These are phyloP conservation scores for Xylariaceae sp. DNA, from an alignment of 2,329 filamentous ascomycete species.

Conservation along the genomic window DNA sequence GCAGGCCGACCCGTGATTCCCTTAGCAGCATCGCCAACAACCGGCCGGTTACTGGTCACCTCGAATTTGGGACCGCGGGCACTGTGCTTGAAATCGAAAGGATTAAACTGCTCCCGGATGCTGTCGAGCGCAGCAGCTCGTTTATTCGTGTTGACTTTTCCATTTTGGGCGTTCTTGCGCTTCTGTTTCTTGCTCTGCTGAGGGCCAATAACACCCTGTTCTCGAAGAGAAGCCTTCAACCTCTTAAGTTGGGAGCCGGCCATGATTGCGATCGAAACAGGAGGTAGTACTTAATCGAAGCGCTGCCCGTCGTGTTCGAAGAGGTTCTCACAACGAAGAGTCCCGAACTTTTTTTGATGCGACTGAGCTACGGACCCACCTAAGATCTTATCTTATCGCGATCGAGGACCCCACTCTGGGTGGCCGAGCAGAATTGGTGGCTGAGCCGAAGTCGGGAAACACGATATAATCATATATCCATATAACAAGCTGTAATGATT, in stretches of 20 bases:
- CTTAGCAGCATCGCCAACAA: conserved; percentile 47
- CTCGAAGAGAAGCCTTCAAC: conserved; percentile 82
- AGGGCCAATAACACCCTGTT: conserved; percentile 84
- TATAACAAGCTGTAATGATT: not conserved
- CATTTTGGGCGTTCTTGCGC: conserved; percentile 64
- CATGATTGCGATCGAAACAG: conserved; percentile 50
- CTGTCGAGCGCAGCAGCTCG: conserved; percentile 72
- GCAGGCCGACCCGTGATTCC: conserved; percentile 70
- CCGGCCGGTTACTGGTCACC: conserved; percentile 63
- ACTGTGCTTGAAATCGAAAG: conserved; percentile 86
- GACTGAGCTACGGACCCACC: not conserved
- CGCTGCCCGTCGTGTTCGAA: conserved; percentile 7
- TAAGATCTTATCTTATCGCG: not conserved
- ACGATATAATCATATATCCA: not conserved
- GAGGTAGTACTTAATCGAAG: not conserved
- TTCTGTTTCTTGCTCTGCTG: conserved; percentile 95
- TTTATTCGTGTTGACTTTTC: conserved; percentile 61
- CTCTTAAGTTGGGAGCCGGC: conserved; percentile 94
- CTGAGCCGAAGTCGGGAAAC: not conserved
- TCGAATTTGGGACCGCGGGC: conserved; percentile 78
- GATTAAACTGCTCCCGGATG: conserved; percentile 96
- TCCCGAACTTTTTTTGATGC: conserved; percentile 17
- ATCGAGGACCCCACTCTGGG: not conserved
- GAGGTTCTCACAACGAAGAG: conserved; percentile 5
- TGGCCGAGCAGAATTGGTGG: not conserved